phyloP scores from a whole-genome alignment of 2,329 filamentous ascomycete species.

The Chrysoporthe puriensis region DNA sequence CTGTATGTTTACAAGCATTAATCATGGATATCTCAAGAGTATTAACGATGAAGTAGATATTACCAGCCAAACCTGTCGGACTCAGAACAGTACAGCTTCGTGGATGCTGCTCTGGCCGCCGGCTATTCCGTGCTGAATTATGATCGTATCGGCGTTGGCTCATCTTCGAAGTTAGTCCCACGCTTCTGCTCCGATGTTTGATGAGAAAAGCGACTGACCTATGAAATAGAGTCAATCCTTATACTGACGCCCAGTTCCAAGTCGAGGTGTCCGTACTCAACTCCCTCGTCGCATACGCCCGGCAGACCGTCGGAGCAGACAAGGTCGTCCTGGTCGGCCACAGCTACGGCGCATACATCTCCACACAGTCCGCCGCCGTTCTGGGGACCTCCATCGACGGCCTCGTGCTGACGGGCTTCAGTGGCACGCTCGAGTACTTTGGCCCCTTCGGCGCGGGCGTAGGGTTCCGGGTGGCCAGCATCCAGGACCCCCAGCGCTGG shows the following conservation, averaged over 20 bases:
- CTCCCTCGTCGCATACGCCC: constrained; percentile 35
- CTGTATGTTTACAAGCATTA: constrained; percentile 28
- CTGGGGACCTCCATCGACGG: constrained; percentile 30
- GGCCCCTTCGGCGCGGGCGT: constrained; percentile 36
- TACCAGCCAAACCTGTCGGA: constrained; percentile 34
- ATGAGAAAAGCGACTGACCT: background rate
- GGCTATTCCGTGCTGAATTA: constrained; percentile 39
- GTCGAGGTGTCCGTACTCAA: constrained; percentile 38
- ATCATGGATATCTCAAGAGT: background rate
- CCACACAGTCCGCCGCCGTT: constrained; percentile 32
- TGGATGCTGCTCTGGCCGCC: constrained; percentile 35
- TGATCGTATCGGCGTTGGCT: constrained; percentile 39
- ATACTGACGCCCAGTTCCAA: constrained; percentile 38
- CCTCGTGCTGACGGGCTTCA: constrained; percentile 33
- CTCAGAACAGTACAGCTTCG: constrained; percentile 34
- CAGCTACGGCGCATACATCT: constrained; percentile 38
- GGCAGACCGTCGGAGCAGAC: constrained; percentile 30
- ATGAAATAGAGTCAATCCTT: constrained; percentile 31
- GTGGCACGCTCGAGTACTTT: constrained; percentile 35
- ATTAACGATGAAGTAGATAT: constrained; percentile 31
- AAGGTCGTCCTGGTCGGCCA: constrained; percentile 38
- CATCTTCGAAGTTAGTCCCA: constrained; percentile 36
- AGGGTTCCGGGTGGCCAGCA: constrained; percentile 35
- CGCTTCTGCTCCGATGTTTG: background rate
- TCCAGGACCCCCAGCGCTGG: constrained; percentile 35